These are phyloP conservation scores for Calonectria pteridis DNA, from an alignment of 2,329 filamentous ascomycete species.

Conservation along the genomic window DNA sequence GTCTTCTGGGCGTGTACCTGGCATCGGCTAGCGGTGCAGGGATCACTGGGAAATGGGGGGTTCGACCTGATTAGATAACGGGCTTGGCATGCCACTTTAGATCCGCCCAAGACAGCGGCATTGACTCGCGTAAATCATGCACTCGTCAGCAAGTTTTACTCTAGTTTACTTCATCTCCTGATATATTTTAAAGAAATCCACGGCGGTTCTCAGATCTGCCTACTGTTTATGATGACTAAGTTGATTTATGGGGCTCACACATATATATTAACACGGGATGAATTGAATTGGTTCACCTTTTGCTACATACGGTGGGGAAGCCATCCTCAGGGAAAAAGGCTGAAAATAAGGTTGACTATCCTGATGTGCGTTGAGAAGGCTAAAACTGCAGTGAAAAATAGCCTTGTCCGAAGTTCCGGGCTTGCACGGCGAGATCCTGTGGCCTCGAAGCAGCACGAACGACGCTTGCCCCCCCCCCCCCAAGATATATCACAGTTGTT, in stretches of 20 bases:
- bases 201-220: too few species aligned
- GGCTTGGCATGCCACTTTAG: constrained; percentile 17
- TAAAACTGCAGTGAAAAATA: background rate
- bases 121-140: background rate
- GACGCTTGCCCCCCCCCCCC: too few species aligned
- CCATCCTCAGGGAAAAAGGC: background rate
- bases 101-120: background rate
- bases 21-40: constrained; percentile 2
- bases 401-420: too few species aligned
- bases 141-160: too few species aligned
- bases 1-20: constrained; percentile 26
- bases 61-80: constrained; percentile 44
- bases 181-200: too few species aligned
- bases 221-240: too few species aligned
- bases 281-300: background rate
- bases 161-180: too few species aligned
- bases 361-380: background rate
- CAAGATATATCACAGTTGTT: too few species aligned
- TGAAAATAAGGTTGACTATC: background rate
- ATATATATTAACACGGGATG: background rate
- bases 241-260: too few species aligned
- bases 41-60: constrained; percentile 10
- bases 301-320: too few species aligned
- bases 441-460: too few species aligned
- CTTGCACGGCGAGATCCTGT: too few species aligned